Evolutionary conservation across 1,284 basidiomycete genomes (phyloP).

Genomic region (Fomitopsis palustris): DNA sequence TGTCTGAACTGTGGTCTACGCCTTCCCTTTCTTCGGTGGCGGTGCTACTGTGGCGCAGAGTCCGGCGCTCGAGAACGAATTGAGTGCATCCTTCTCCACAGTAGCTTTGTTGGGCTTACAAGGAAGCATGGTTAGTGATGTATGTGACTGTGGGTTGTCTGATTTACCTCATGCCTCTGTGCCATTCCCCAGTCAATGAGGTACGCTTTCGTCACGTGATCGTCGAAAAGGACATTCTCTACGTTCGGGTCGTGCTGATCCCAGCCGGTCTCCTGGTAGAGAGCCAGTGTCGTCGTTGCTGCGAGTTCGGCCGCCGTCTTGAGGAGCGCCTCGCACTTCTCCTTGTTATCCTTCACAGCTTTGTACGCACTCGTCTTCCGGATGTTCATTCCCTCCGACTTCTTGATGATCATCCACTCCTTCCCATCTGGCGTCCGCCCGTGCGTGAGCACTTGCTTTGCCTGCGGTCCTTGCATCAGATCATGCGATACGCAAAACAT

Average conservation of each 20-base stretch:
- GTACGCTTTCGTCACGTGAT: neutral
- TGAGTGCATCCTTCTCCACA: too few relatives aligned
- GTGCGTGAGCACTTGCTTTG: neutral
- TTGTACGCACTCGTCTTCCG: neutral
- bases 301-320: neutral
- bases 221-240: neutral
- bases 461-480: neutral
- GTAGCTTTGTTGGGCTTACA: too few relatives aligned
- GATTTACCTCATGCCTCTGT: too few relatives aligned
- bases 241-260: neutral
- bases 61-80: too few relatives aligned
- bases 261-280: neutral
- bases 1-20: too few relatives aligned
- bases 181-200: neutral
- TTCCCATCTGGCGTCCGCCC: neutral
- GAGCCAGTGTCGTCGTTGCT: neutral
- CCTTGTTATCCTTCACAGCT: neutral
- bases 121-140: too few relatives aligned
- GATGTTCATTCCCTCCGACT: neutral
- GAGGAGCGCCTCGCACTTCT: neutral
- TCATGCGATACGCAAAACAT: neutral
- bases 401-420: neutral
- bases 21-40: too few relatives aligned
- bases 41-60: too few relatives aligned
- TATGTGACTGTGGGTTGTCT: too few relatives aligned